Evolutionary conservation across 139 green algal species (phyloP).

Genomic region (Picochlorum sp.): DNA sequence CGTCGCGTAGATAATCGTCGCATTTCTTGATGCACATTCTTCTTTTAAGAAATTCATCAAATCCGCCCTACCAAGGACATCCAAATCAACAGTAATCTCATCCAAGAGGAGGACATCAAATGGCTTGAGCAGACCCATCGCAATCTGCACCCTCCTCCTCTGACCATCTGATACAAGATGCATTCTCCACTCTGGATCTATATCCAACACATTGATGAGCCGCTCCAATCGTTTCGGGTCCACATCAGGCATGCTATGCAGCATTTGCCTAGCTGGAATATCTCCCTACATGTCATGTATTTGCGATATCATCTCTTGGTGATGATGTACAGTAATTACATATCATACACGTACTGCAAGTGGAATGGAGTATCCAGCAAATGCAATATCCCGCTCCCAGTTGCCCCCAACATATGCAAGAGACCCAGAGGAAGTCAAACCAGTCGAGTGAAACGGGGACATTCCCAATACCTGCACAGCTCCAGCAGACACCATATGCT

Average conservation of each 20-base stretch:
- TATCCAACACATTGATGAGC: conserved; percentile 76
- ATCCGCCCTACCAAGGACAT: conserved; percentile 86
- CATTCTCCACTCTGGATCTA: conserved; percentile 77
- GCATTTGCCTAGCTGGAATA: conserved; percentile 82
- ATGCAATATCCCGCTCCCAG: conserved; percentile 90
- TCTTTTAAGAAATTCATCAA: conserved; percentile 78
- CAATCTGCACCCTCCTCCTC: conserved; percentile 84
- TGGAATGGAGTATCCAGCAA: conserved; percentile 62
- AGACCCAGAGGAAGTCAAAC: conserved; percentile 65
- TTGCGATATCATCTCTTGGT: background rate
- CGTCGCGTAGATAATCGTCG: conserved; percentile 90
- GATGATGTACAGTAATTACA: no score
- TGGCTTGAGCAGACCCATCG: conserved; percentile 71
- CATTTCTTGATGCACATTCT: conserved; percentile 57
- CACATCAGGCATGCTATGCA: conserved; percentile 63
- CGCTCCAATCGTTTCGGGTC: conserved; percentile 45
- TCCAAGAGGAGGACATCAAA: conserved; percentile 85
- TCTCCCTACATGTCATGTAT: conserved; percentile 37
- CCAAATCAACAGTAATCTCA: conserved; percentile 94
- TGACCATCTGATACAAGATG: conserved; percentile 84
- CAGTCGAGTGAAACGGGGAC: conserved; percentile 86
- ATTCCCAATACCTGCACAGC: conserved; percentile 66
- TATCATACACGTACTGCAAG: conserved; percentile 26
- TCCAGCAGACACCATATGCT: conserved; percentile 76
- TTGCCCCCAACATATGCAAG: conserved; percentile 89